A percentile compares a stretch with the other conserved stretches of the same genome.
Conservation (phyloP, 2,329 filamentous ascomycete species). For the Colletotrichum limetticola region DNA sequence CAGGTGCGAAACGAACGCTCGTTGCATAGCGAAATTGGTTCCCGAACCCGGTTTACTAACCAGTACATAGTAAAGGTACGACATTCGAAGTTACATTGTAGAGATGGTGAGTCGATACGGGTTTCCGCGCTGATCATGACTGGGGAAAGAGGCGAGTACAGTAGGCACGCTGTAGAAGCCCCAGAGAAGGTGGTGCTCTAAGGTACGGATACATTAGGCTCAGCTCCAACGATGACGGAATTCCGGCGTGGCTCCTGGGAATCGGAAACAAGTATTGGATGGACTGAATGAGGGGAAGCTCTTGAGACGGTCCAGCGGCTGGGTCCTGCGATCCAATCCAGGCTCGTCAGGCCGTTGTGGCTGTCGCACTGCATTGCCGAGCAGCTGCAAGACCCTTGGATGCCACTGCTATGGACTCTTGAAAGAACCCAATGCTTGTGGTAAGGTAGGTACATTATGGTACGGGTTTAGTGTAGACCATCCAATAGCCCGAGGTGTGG, state of each 20-base stretch:
- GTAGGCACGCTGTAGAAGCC: not conserved
- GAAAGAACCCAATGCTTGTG: not conserved
- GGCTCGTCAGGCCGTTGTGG: conserved; percentile 2
- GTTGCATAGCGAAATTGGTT: not conserved
- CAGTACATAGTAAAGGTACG: not conserved
- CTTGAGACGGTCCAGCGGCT: not conserved
- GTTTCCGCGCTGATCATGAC: not conserved
- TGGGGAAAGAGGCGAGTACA: not conserved
- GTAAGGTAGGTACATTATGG: not conserved
- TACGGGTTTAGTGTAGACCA: not conserved
- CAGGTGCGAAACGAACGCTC: not conserved
- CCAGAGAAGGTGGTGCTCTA: not conserved
- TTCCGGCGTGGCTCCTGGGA: not conserved
- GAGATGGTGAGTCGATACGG: not conserved
- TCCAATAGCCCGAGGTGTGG: not conserved
- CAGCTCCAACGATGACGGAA: conserved; percentile 20
- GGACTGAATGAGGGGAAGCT: not conserved
- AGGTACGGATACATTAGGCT: not conserved
- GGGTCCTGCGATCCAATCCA: not conserved
- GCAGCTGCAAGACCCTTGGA: conserved; percentile 19
- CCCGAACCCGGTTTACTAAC: not conserved
- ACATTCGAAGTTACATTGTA: not conserved
- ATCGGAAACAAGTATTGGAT: not conserved
- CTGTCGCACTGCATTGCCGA: conserved; percentile 11
- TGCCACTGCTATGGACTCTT: not conserved